phyloP scores from a whole-genome alignment of 345 rosid genomes.

The Clausena lansium region DNA sequence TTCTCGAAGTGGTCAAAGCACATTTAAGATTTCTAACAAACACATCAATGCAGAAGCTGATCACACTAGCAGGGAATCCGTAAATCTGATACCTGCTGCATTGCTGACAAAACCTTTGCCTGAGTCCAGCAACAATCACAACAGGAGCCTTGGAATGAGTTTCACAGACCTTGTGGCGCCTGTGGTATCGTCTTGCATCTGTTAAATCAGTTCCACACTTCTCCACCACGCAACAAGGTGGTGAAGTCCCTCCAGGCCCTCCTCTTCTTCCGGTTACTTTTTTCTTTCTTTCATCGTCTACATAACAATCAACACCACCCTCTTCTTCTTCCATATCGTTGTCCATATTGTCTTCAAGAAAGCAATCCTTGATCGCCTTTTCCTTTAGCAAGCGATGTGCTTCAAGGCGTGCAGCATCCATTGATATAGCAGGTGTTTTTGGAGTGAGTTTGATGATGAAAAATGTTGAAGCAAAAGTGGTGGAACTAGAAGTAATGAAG shows the following conservation, averaged over 20 bases:
- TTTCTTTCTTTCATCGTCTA: constrained; percentile 44
- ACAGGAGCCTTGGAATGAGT: constrained; percentile 69
- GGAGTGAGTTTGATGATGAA: constrained; percentile 8
- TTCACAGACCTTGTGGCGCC: constrained; percentile 88
- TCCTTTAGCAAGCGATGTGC: constrained; percentile 31
- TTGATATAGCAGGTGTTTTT: constrained; percentile 10
- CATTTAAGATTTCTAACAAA: background rate
- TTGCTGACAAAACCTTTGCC: constrained; percentile 88
- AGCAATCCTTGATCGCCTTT: constrained; percentile 31
- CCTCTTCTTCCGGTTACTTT: constrained; percentile 34
- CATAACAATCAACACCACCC: constrained; percentile 6
- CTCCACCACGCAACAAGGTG: constrained; percentile 64
- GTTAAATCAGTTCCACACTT: constrained; percentile 61
- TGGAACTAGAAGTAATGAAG: constrained; percentile 15
- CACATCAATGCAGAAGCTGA: background rate
- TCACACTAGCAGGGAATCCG: background rate
- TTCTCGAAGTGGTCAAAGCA: background rate
- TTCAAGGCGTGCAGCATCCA: constrained; percentile 38
- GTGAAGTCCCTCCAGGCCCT: constrained; percentile 32
- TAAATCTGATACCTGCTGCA: constrained; percentile 75
- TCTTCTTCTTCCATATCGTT: constrained; percentile 45
- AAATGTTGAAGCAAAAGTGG: constrained; percentile 11
- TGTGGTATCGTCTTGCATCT: constrained; percentile 71
- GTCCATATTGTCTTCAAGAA: constrained; percentile 51
- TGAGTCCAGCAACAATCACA: constrained; percentile 55